Evolutionary conservation across 306 rosid species (phyloP).

Genomic region (Prunus mira): DNA sequence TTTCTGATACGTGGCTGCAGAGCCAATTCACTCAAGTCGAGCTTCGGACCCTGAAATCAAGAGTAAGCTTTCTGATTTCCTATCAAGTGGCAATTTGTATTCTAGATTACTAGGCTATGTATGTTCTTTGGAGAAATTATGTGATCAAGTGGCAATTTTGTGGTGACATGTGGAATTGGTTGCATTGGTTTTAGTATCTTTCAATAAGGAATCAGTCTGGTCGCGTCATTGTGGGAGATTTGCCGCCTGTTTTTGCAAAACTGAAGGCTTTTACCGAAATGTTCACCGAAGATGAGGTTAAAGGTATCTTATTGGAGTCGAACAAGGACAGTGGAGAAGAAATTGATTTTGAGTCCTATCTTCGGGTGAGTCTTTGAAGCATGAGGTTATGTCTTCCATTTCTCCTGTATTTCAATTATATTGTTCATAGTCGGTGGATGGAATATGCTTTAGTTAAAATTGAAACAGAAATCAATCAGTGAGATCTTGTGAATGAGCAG

Average conservation of each 20-base stretch:
- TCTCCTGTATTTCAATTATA: not conserved
- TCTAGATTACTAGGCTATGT: not conserved
- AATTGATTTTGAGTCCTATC: slow-evolving; percentile 82
- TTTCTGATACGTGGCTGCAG: slow-evolving; percentile 92
- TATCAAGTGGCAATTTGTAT: not conserved
- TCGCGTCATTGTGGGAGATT: slow-evolving; percentile 48
- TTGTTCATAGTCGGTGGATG: not conserved
- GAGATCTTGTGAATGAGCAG: not conserved
- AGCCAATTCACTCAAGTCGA: slow-evolving; percentile 99
- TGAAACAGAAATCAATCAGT: not conserved
- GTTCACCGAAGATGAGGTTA: slow-evolving; percentile 73
- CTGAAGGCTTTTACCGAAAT: slow-evolving; percentile 54
- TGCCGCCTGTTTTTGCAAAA: slow-evolving; percentile 68
- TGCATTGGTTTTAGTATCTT: slow-evolving; percentile 52
- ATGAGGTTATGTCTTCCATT: not conserved
- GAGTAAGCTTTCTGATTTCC: slow-evolving; percentile 37
- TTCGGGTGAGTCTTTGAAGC: slow-evolving; percentile 56
- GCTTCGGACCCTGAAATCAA: slow-evolving; percentile 91
- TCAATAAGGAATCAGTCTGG: slow-evolving; percentile 72
- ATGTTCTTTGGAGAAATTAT: not conserved
- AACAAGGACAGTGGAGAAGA: slow-evolving; percentile 50
- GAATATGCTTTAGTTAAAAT: not conserved
- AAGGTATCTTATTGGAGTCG: slow-evolving; percentile 47
- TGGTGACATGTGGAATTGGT: slow-evolving; percentile 25
- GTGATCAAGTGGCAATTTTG: slow-evolving; percentile 7